Base-by-base conservation (phyloP, 1,139 yeast species). In the Insectozyma bohioensis region DNA sequence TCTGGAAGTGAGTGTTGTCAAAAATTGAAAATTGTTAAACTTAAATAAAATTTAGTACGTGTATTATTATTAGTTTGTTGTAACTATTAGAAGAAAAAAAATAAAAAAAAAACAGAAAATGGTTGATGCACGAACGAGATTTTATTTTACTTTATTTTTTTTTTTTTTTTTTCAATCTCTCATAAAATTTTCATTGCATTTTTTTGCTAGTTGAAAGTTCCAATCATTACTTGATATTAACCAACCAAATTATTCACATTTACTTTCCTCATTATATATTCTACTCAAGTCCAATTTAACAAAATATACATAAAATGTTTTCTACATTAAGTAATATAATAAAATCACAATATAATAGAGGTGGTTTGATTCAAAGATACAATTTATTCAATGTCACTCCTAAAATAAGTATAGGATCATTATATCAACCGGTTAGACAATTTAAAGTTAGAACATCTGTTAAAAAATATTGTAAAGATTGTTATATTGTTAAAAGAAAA, bases 401-500 rank as follows among this genome's bases (percentile, higher is more conserved):
- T n/a, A 48, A 36, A 24, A 20, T 36, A 22, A 26, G 20, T 11
- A 25, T 31, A 4, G 33, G 33, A 6, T 24, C 38, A 13, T 28
- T 39, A 16, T 40, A 29, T 12, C 38, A 34, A 33, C 46, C 51
- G 13, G 34, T 49, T 8, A 52, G 66, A 47, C 51, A 56, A 10
- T 61, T 61, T 54, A 70, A 70, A 48, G 73, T 67, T 19, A 62
- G 72, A 52, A 82, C 97, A 4, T 78, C 97, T 1, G 95, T 92
- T 37, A 88, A 88, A 68, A 88, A 85, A 67, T 83, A 86, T 60
- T 92, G 97, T 60, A 73, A 81, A 33, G 94, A 87, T 55, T 92
- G 98, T 58, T 90, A 88, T 56, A 74, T 86, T 63, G 96, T 92
- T 11, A 83, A 94, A 63, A 80, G 97, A 63, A 90, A 88, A 63